Percentiles rank a stretch among this genome's conserved stretches.
phyloP scores from a whole-genome alignment of 2,329 filamentous ascomycete genomes.

The Diaporthe vexans region DNA sequence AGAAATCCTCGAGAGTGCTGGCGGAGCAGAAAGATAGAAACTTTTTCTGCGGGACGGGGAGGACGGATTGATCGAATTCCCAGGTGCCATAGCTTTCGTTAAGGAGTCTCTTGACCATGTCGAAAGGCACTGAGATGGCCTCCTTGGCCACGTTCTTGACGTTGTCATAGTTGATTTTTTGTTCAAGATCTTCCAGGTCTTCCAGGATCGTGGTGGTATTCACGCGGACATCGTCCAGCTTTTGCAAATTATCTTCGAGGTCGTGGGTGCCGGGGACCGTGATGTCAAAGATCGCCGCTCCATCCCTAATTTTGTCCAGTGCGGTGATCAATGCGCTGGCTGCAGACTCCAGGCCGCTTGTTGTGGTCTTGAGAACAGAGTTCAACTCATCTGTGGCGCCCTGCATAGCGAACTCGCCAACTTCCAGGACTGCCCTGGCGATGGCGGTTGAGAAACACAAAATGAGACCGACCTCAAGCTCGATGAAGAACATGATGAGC shows the following conservation, averaged over 20 bases:
- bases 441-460: constrained; percentile 89
- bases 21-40: constrained; percentile 90
- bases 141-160: constrained; percentile 86
- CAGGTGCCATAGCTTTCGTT: constrained; percentile 80
- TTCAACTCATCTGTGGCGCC: constrained; percentile 63
- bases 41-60: constrained; percentile 88
- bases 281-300: constrained; percentile 45
- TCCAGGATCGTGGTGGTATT: constrained; percentile 78
- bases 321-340: constrained; percentile 64
- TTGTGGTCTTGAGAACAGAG: constrained; percentile 64
- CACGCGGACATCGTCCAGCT: constrained; percentile 78
- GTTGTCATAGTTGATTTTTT: constrained; percentile 83
- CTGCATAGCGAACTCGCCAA: constrained; percentile 63
- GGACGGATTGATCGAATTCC: constrained; percentile 81
- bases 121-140: constrained; percentile 84
- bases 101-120: constrained; percentile 81
- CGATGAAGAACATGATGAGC: constrained; percentile 92
- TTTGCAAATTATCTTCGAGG: constrained; percentile 66
- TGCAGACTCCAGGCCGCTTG: constrained; percentile 62
- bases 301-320: constrained; percentile 67
- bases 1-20: constrained; percentile 86
- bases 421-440: constrained; percentile 82
- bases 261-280: constrained; percentile 60
- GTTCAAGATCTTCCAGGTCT: constrained; percentile 80
- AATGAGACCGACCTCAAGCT: constrained; percentile 91